phyloP scores from a whole-genome alignment of 2,329 filamentous ascomycete genomes.

The Colletotrichum sublineola region DNA sequence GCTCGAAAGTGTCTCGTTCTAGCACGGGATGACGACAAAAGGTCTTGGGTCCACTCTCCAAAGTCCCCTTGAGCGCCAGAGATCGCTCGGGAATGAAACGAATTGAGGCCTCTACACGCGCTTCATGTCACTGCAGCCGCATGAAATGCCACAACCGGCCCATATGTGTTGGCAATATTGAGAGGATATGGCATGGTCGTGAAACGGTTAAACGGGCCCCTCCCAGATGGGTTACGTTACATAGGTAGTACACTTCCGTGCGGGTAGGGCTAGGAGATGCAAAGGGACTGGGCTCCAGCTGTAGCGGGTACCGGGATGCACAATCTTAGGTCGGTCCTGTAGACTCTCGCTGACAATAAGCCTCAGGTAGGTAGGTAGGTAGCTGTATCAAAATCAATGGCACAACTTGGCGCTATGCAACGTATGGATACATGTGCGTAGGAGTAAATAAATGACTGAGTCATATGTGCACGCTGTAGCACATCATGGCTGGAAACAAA shows the following conservation, averaged over 20 bases:
- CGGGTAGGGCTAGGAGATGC: slow-evolving; percentile 24
- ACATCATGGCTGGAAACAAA: neutral
- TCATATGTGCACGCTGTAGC: neutral
- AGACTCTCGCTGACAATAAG: slow-evolving; percentile 22
- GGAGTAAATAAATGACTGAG: neutral
- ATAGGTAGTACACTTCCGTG: neutral
- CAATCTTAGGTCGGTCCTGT: neutral
- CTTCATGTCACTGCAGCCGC: neutral
- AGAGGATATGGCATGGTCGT: neutral
- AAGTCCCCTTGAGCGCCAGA: neutral
- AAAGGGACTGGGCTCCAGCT: slow-evolving; percentile 6
- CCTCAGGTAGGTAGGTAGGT: neutral
- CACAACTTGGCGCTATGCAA: neutral
- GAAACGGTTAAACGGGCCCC: neutral
- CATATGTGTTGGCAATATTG: neutral
- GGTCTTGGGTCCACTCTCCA: slow-evolving; percentile 8
- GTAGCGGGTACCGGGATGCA: slow-evolving; percentile 18
- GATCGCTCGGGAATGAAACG: neutral
- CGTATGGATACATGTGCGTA: too few species aligned
- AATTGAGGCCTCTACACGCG: neutral
- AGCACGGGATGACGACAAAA: slow-evolving; percentile 25
- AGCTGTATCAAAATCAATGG: slow-evolving; percentile 26
- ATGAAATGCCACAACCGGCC: neutral
- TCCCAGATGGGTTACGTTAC: slow-evolving; percentile 1
- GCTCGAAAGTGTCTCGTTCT: neutral